Evolutionary conservation across 495 filamentous ascomycete genomes (phyloP), one percentile per base, ranked within the genome.

Genomic region (Pseudevernia furfuracea): DNA sequence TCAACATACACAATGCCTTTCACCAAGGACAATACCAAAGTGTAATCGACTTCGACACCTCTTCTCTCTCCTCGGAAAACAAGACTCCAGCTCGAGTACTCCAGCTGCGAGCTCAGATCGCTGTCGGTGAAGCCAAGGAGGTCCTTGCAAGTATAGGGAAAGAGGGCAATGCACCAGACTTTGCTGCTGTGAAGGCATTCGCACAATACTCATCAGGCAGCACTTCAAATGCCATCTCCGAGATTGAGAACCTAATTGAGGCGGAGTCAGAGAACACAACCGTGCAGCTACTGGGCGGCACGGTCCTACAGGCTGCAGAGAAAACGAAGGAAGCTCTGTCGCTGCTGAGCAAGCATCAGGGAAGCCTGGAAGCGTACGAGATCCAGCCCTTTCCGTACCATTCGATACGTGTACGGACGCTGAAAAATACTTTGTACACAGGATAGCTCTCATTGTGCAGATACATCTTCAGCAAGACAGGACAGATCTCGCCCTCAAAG

Each of bases 1-100:
- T 96, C 75, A 96, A 92, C 80, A 87, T 97, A 74, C 90, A 94
- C 84, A 96, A 88, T 78, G 84, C 89, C 80, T 97, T 96, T 84
- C 89, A 94, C 81, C 89, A 92, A 73, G 90, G 89, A 72, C 90
- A 93, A 78, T 96, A 90, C 83, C 79, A 87, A 60, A 78, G 84
- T 62, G 91, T 94, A 67, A 74, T 93, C 76, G 87, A 91, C 77
- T 92, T 89, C 76, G 85, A 91, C 75, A 86, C 84, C 34, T 82
- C 87, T 8, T 77, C 85, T 53, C 85, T 97, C 65, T 91, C 89
- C 60, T 37, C 86, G 64, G 83, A 87, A 70, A 96, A 97, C 77
- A 75, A 78, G 43, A 78, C 91, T 6, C 84, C 91, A 30, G 89
- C 91, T n/a, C 87, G 86, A 48, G 80, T 96, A 19, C 83, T 96